Base-by-base conservation (phyloP, 1,284 basidiomycete species). In the Cryptococcus neoformans region DNA sequence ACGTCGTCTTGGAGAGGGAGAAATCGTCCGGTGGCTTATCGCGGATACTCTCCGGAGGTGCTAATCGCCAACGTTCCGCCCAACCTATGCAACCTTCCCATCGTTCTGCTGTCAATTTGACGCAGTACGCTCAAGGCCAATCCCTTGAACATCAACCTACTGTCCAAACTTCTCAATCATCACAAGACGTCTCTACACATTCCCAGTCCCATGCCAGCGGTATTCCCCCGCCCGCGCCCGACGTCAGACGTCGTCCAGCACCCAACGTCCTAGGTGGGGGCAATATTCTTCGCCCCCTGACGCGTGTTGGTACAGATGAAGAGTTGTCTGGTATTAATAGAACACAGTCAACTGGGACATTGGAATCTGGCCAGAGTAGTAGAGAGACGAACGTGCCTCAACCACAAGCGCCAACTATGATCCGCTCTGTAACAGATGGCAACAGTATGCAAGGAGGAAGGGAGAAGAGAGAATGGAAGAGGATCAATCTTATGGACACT, bases 1-100 rank as follows among this genome's bases (percentile, higher is more conserved):
- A 74, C 57, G 65, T 76, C 28, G 69, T 76, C 9, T 63, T 73
- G 2, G 74, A 76, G 53, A 58, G 74, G 45, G 69, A 72, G 48
- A 76, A 74, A 55, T 76, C 74, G n/a, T 65, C 69, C 2, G 68
- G 63, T 11, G 54, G 56, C 11, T 50, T 47, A 2, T 38, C 41
- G 16, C 17, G 55, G 46, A 35, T 51, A 17, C 38, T 42, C 49
- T 53, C 53, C 10, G 34, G 54, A 11, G 49, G 57, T 37, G 47
- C 51, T 17, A 17, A 36, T 16, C 62, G 65, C 37, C 49, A 57
- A 14, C 60, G 68, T 48, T 66, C 68, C 11, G 66, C 69, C 2
- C 68, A 66, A 2, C 64, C 64, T 7, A 64, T 58, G 7, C 49
- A 68, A 3, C 62, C 68, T 2, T 63, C 67, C 1, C 62, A 60